phyloP scores from a whole-genome alignment of 495 filamentous ascomycete species.

The Aspergillus olivimuriae region DNA sequence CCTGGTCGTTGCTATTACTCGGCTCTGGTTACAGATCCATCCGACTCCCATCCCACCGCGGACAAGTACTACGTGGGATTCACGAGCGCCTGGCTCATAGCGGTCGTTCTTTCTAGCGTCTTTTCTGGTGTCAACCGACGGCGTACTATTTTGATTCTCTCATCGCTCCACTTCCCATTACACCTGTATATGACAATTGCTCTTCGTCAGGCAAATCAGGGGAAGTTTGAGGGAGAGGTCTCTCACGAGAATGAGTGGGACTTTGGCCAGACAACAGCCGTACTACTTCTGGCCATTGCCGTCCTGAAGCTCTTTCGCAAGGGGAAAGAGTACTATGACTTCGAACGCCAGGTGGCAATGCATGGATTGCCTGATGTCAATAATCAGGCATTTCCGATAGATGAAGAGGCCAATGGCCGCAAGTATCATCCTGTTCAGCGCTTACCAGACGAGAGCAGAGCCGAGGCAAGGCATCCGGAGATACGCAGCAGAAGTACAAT shows the following conservation, averaged over 20 bases:
- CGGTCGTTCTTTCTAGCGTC: constrained; percentile 20
- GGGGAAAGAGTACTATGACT: constrained; percentile 21
- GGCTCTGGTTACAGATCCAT: constrained; percentile 11
- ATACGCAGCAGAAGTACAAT: too few relatives aligned
- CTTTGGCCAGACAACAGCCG: constrained; percentile 33
- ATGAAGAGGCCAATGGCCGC: neutral
- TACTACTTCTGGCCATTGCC: constrained; percentile 23
- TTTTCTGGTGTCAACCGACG: constrained; percentile 19
- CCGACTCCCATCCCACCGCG: constrained; percentile 15
- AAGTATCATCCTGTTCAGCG: neutral
- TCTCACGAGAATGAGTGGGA: constrained; percentile 30
- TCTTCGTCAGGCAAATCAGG: constrained; percentile 26
- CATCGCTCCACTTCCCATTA: constrained; percentile 26
- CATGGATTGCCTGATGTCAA: constrained; percentile 1
- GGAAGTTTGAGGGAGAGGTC: constrained; percentile 19
- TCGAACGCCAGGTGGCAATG: constrained; percentile 15
- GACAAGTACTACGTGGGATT: constrained; percentile 28
- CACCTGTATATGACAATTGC: constrained; percentile 33
- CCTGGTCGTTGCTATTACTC: constrained; percentile 25
- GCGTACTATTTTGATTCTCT: constrained; percentile 19
- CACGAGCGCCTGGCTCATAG: constrained; percentile 23
- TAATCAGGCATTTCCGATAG: neutral
- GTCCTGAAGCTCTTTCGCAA: constrained; percentile 20
- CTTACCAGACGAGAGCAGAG: neutral
- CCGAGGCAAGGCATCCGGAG: too few relatives aligned